Evolutionary conservation across 2,329 filamentous ascomycete species (phyloP).

Genomic region (Colletotrichum acutatum): DNA sequence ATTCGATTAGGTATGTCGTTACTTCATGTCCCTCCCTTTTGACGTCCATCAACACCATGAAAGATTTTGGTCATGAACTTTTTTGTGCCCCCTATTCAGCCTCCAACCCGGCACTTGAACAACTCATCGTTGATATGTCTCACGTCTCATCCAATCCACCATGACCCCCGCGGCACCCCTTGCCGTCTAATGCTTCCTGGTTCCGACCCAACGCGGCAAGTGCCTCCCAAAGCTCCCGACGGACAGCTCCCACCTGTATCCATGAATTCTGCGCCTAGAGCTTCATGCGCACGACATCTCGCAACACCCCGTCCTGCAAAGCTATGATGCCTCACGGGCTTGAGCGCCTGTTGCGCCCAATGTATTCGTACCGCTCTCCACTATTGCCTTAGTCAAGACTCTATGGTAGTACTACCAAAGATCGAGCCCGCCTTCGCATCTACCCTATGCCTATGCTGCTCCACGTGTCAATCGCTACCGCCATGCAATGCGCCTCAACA

Average conservation of each 20-base stretch:
- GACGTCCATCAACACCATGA: background rate
- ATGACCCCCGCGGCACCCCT: slow-evolving; percentile 2
- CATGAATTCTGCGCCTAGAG: slow-evolving; percentile 7
- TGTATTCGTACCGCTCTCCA: background rate
- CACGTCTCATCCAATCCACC: slow-evolving; percentile 17
- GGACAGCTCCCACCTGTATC: slow-evolving; percentile 8
- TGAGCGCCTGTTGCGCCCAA: slow-evolving; percentile 20
- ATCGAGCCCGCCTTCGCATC: slow-evolving; percentile 1
- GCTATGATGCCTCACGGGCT: slow-evolving; percentile 22
- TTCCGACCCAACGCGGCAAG: background rate
- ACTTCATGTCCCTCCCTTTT: background rate
- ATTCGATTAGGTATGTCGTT: background rate
- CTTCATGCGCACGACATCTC: slow-evolving; percentile 21
- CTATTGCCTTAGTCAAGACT: too few relatives aligned
- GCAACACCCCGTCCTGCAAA: background rate
- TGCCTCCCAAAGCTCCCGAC: background rate
- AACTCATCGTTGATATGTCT: background rate
- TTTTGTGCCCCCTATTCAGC: background rate
- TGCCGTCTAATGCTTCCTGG: slow-evolving; percentile 11
- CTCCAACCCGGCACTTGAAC: background rate
- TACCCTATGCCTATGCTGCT: background rate
- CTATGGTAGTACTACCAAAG: background rate
- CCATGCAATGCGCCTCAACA: slow-evolving; percentile 15
- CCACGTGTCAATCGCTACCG: slow-evolving; percentile 27
- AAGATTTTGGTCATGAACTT: background rate